Evolutionary conservation across 108 stramenopile species (phyloP), one percentile per base, ranked within the genome.

Genomic region (Schizochytrium sp.): DNA sequence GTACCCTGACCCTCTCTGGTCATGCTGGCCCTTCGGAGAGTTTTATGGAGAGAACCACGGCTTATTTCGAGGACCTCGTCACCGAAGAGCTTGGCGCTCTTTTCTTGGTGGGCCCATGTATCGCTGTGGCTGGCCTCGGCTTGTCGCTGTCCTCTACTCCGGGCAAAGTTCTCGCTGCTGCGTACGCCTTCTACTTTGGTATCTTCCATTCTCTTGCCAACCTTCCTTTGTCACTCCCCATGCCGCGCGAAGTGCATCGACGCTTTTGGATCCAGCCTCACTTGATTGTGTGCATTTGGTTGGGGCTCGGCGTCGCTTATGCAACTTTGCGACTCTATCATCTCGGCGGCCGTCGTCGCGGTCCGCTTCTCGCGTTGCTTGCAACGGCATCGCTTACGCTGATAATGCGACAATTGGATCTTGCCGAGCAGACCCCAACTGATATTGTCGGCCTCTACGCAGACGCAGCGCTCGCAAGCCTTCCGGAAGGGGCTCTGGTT

Each of bases 191-290:
- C 60, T 96, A 96, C 87, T 57, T 96, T 43, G 58, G 63, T n/a
- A 90, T 94, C 5, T 96, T 96, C 63, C 95, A 96, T 87, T 89
- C 92, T 5, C 87, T 96, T 2, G 90, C 95, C 18, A 96, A 96
- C 72, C 87, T 96, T 19, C 95, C 95, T 23, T 90, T 96, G 14
- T 60, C 71, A n/a, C 91, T 91, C 44, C 90, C 92, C 18, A 94
- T 96, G 60, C 91, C 95, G 5, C 94, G 76, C 72, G 96, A 94
- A 5, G 94, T 96, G 47, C 96, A 96, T 69, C 94, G 92, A 58
- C 88, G 96, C 44, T 96, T 96, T 83, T 96, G 96, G 96, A 95
- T 96, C 92, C 96, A 96, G 60, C 95, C 95, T 4, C 91, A 94
- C 60, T 60, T 95, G n/a, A 45, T 95, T 12, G 59, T 83, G 23